Evolutionary conservation across 2,329 filamentous ascomycete genomes (phyloP).

Genomic region (Verticillium klebahnii): DNA sequence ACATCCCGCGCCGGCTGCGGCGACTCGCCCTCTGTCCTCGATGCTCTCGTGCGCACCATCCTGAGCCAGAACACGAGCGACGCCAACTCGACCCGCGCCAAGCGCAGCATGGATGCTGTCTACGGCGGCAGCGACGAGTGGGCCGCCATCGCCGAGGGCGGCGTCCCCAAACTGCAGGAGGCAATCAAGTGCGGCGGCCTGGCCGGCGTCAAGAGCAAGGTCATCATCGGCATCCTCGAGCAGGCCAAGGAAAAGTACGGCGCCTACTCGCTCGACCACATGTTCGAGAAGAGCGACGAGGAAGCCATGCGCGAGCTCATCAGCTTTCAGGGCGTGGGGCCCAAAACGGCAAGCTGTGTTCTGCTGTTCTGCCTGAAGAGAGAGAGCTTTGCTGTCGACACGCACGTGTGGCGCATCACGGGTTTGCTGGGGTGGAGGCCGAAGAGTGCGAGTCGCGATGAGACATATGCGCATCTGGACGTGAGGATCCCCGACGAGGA

Average conservation of each 20-base stretch:
- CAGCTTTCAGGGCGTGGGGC: constrained; percentile 45
- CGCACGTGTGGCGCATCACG: constrained; percentile 45
- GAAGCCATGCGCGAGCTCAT: constrained; percentile 47
- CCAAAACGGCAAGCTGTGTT: constrained; percentile 51
- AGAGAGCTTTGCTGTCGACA: constrained; percentile 48
- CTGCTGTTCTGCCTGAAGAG: constrained; percentile 44
- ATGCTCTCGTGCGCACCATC: constrained; percentile 47
- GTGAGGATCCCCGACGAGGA: constrained; percentile 38
- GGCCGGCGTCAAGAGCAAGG: constrained; percentile 65
- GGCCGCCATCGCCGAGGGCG: constrained; percentile 34
- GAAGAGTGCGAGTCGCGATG: constrained; percentile 31
- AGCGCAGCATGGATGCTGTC: constrained; percentile 37
- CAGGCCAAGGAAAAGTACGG: constrained; percentile 50
- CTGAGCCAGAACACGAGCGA: constrained; percentile 50
- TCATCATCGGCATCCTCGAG: constrained; percentile 64
- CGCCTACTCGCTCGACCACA: constrained; percentile 42
- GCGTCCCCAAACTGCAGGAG: constrained; percentile 37
- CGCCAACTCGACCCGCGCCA: constrained; percentile 55
- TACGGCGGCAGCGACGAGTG: constrained; percentile 40
- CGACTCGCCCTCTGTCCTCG: constrained; percentile 44
- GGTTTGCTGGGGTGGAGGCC: constrained; percentile 47
- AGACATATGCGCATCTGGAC: constrained; percentile 46
- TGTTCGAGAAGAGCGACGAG: constrained; percentile 35
- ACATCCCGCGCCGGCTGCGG: constrained; percentile 60
- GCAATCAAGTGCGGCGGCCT: constrained; percentile 70